Evolutionary conservation across 306 rosid genomes (phyloP).

Genomic region (Quercus alba): DNA sequence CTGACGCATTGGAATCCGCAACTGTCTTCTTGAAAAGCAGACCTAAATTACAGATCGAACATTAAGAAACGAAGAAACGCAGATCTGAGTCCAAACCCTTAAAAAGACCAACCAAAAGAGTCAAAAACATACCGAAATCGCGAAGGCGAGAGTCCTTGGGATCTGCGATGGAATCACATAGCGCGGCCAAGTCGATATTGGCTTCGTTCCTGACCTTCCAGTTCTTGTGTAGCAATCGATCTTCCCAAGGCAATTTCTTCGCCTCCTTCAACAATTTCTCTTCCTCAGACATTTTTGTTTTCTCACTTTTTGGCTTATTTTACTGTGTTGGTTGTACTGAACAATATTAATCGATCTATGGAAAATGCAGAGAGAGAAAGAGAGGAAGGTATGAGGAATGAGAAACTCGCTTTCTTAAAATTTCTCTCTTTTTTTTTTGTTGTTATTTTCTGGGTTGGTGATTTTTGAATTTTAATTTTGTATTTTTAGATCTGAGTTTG

Average conservation of each 20-base stretch:
- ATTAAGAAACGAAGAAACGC: slow-evolving; percentile 13
- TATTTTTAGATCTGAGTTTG: no score
- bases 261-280: slow-evolving; percentile 95
- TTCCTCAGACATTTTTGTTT: slow-evolving; percentile 74
- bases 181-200: slow-evolving; percentile 77
- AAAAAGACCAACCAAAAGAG: neutral
- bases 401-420: no score
- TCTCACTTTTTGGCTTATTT: no score
- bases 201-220: slow-evolving; percentile 99
- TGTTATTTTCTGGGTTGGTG: no score
- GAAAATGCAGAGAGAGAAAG: no score
- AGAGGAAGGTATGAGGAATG: no score
- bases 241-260: slow-evolving; percentile 98
- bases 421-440: no score
- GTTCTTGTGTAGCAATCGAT: slow-evolving; percentile 90
- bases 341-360: no score
- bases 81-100: slow-evolving; percentile 39
- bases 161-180: slow-evolving; percentile 93
- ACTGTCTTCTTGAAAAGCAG: slow-evolving; percentile 77
- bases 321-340: no score
- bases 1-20: slow-evolving; percentile 93
- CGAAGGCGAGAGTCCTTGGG: slow-evolving; percentile 96
- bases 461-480: no score
- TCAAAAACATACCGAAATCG: slow-evolving; percentile 65
- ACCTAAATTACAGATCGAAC: slow-evolving; percentile 52